Evolutionary conservation across 2,329 filamentous ascomycete species (phyloP).

Genomic region (Cladophialophora carrionii): DNA sequence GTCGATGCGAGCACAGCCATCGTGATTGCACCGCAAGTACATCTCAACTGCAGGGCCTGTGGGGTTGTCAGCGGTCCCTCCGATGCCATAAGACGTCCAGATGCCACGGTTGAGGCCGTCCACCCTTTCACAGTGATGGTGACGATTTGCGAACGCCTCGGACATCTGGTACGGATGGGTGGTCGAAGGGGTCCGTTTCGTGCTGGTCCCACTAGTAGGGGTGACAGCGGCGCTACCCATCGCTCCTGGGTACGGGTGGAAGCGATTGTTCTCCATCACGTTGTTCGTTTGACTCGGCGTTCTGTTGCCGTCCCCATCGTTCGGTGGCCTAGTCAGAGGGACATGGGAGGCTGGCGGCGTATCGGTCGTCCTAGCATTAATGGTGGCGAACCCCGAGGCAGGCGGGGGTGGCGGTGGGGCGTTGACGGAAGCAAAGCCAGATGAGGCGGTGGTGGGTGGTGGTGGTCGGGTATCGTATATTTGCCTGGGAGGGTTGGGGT

Average conservation of each 20-base stretch:
- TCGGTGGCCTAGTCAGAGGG: constrained; percentile 12
- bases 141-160: constrained; percentile 39
- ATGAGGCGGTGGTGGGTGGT: constrained; percentile 30
- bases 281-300: constrained; percentile 22
- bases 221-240: constrained; percentile 16
- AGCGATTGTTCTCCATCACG: constrained; percentile 28
- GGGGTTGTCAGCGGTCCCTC: constrained; percentile 36
- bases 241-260: constrained; percentile 26
- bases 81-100: constrained; percentile 38
- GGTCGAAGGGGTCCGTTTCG: constrained; percentile 37
- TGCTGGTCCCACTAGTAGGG: constrained; percentile 11
- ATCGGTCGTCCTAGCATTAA: constrained; percentile 32
- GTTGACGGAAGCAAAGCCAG: constrained; percentile 39
- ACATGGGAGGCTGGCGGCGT: constrained; percentile 28
- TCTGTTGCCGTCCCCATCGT: constrained; percentile 21
- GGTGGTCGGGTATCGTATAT: constrained; percentile 38
- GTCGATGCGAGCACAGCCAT: constrained; percentile 38
- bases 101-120: constrained; percentile 38
- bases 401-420: constrained; percentile 28
- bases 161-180: constrained; percentile 40
- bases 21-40: constrained; percentile 39
- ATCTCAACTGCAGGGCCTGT: constrained; percentile 36
- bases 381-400: constrained; percentile 34
- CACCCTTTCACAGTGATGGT: constrained; percentile 39
- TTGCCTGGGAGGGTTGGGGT: constrained; percentile 29